phyloP scores from a whole-genome alignment of 169 alveolate species.

The Plasmodium coatneyi region DNA sequence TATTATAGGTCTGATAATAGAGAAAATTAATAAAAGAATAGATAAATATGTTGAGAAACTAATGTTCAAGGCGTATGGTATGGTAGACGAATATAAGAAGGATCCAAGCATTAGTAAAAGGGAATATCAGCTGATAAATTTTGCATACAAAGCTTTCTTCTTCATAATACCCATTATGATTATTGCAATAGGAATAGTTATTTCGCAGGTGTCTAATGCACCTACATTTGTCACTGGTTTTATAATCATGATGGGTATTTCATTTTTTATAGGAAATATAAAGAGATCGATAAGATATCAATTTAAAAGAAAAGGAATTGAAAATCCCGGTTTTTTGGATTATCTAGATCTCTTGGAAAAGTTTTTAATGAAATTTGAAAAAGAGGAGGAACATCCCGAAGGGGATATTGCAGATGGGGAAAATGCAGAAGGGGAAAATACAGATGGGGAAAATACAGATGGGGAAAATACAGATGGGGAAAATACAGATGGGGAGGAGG shows the following conservation, averaged over 20 bases:
- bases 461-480: not conserved
- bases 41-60: not conserved
- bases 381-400: not conserved
- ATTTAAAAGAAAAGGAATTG: not conserved
- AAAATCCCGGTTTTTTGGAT: not conserved
- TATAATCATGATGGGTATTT: not conserved
- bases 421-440: not conserved
- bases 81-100: not conserved
- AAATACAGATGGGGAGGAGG: not conserved
- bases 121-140: not conserved
- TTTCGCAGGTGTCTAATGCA: not conserved
- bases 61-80: not conserved
- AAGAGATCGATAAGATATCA: not conserved
- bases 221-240: not conserved
- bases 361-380: not conserved
- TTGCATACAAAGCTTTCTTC: not conserved
- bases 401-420: not conserved
- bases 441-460: not conserved
- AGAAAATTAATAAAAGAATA: not conserved
- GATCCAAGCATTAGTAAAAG: not conserved
- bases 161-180: not conserved
- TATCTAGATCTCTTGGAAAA: not conserved
- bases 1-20: not conserved
- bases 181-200: not conserved
- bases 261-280: not conserved